A percentile compares a stretch with the other conserved stretches of the same genome.
Conservation (phyloP, 805 yeast species). For the Allodekkera sacchari region DNA sequence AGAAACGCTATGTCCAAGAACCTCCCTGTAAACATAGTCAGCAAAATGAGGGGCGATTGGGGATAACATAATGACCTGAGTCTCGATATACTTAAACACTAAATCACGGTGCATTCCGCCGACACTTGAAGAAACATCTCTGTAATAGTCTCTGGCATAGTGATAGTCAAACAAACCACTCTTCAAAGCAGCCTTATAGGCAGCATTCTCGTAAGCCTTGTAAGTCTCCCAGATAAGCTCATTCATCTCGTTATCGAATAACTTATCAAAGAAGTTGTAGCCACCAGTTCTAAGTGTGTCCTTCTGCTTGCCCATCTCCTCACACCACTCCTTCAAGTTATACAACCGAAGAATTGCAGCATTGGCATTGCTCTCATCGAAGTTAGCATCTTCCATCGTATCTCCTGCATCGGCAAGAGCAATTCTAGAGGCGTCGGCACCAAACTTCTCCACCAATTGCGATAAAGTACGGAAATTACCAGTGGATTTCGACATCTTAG, state of each 20-base stretch:
- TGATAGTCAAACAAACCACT: slow-evolving; percentile 90
- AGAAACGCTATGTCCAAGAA: slow-evolving; percentile 55
- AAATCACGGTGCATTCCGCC: slow-evolving; percentile 78
- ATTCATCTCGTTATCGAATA: slow-evolving; percentile 93
- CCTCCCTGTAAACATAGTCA: slow-evolving; percentile 81
- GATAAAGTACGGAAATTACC: slow-evolving; percentile 93
- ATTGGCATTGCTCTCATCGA: slow-evolving; percentile 93
- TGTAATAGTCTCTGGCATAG: slow-evolving; percentile 90
- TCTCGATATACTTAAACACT: slow-evolving; percentile 72
- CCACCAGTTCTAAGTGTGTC: slow-evolving; percentile 51
- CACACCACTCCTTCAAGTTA: slow-evolving; percentile 93
- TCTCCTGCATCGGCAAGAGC: slow-evolving; percentile 99
- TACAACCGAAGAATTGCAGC: slow-evolving; percentile 93
- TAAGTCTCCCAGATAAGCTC: slow-evolving; percentile 65
- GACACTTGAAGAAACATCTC: slow-evolving; percentile 55
- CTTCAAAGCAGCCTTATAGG: slow-evolving; percentile 85
- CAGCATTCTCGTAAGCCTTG: slow-evolving; percentile 60
- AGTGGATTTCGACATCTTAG: slow-evolving; percentile 96
- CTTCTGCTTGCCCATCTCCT: slow-evolving; percentile 51
- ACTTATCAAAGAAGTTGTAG: slow-evolving; percentile 68
- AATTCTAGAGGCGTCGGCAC: slow-evolving; percentile 96
- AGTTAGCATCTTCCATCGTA: slow-evolving; percentile 93
- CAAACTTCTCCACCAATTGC: slow-evolving; percentile 79
- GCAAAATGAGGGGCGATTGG: slow-evolving; percentile 97
- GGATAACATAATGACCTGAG: slow-evolving; percentile 74